Conservation (phyloP, 1,284 basidiomycete species). For the Boletellus sp. region DNA sequence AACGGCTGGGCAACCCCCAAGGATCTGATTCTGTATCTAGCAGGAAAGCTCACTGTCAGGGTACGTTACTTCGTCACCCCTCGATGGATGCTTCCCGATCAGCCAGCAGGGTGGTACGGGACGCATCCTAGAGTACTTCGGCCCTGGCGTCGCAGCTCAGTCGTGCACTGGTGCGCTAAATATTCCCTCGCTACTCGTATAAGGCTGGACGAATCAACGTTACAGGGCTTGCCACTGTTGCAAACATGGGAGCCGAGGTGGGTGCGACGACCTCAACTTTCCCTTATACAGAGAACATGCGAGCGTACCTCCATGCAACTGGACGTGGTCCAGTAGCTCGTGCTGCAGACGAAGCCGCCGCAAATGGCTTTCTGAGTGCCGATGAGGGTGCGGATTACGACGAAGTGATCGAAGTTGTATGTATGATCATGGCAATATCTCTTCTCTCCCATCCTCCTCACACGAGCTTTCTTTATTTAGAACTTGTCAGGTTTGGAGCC, state of each 20-base stretch:
- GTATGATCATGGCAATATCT: slow-evolving; percentile 26
- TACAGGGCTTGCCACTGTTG: slow-evolving; percentile 84
- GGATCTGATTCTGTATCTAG: slow-evolving; percentile 93
- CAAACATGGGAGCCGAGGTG: slow-evolving; percentile 99
- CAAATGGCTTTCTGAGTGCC: slow-evolving; percentile 74
- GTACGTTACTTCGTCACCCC: slow-evolving; percentile 42
- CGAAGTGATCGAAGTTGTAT: slow-evolving; percentile 88
- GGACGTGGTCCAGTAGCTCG: slow-evolving; percentile 84
- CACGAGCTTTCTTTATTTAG: slow-evolving; percentile 35
- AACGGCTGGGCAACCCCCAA: slow-evolving; percentile 95
- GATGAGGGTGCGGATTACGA: slow-evolving; percentile 96
- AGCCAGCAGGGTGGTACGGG: slow-evolving; percentile 84
- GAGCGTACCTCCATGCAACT: slow-evolving; percentile 86
- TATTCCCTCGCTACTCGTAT: not conserved
- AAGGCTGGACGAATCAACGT: not conserved
- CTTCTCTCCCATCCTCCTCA: not conserved
- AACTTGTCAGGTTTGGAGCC: slow-evolving; percentile 92
- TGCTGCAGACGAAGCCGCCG: slow-evolving; percentile 85
- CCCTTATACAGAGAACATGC: slow-evolving; percentile 92
- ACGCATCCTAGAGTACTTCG: slow-evolving; percentile 95
- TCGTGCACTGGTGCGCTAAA: slow-evolving; percentile 82
- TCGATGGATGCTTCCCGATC: slow-evolving; percentile 5
- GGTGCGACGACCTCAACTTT: slow-evolving; percentile 98
- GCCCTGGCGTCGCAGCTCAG: slow-evolving; percentile 86
- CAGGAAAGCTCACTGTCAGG: slow-evolving; percentile 91